Evolutionary conservation across 2,329 filamentous ascomycete species (phyloP), one percentile per base, ranked within the genome.

Genomic region (Metarhizium sp.): DNA sequence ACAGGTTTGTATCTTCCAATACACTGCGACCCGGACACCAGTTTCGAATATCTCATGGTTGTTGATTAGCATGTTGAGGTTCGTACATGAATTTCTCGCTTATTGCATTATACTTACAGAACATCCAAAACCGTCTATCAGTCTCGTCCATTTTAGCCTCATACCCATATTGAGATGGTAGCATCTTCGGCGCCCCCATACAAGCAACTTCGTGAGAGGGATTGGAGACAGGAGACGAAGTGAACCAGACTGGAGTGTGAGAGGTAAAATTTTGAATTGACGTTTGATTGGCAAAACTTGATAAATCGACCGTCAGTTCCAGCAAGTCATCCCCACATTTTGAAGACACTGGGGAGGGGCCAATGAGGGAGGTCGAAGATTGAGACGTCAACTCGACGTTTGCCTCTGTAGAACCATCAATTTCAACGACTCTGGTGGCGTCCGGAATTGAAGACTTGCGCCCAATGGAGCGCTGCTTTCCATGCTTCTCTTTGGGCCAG

Each of bases 11-110:
- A 14, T 64, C 66, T 6, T 57, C 56, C 3, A 74, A 60, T 16
- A 74, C 66, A 54, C 69, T 73, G 49, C 72, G 64, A 6, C 72
- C 72, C 1, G 71, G 69, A 40, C 71, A 73, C 71, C 72, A 74
- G 20, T 73, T 73, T 8, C 62, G 63, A 2, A 69, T 60, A 57
- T 74, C 71, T 74, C 10, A 14, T 54, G 32, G 4, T 36, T 30
- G 4, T 36, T 30, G 3, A 18, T 34, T 10, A 54, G 52, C 3
- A 10, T 29, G 25, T 16, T 49, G 11, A 11, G 16, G 4, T 10
- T 18, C 6, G 10, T 8, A 20, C 29, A 14, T 13, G 5, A 4
- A 20, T 1, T 20, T 34, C 45, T 6, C 32, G 11, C 14, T 20
- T 6, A 38, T 14, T 50, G 11, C 16, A 36, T 13, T 50, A 4